phyloP scores from a whole-genome alignment of 495 filamentous ascomycete genomes.

The Xylaria telfairii region DNA sequence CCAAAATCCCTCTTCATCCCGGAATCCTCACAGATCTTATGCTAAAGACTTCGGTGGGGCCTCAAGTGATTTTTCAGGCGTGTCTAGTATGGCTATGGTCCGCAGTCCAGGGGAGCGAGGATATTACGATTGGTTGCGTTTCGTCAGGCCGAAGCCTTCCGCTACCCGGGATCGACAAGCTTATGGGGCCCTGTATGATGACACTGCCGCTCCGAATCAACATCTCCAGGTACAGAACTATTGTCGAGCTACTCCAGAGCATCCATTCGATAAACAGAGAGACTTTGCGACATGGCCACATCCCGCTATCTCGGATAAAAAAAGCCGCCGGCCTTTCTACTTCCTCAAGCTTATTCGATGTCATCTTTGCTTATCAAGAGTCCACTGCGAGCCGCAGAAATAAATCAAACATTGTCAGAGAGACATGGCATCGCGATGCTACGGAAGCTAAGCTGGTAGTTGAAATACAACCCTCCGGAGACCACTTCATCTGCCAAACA shows the following conservation, averaged over 20 bases:
- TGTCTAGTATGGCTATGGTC: constrained; percentile 70
- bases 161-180: constrained; percentile 67
- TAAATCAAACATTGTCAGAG: constrained; percentile 42
- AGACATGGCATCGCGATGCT: constrained; percentile 64
- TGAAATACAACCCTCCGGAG: constrained; percentile 67
- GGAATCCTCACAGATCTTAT: constrained; percentile 24
- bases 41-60: constrained; percentile 32
- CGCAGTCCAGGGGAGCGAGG: constrained; percentile 64
- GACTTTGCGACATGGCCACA: constrained; percentile 61
- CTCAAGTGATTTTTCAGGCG: constrained; percentile 74
- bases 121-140: constrained; percentile 77
- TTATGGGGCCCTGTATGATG: constrained; percentile 74
- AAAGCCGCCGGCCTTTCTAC: constrained; percentile 56
- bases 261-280: constrained; percentile 66
- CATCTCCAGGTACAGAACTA: constrained; percentile 49
- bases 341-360: constrained; percentile 65
- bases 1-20: constrained; percentile 36
- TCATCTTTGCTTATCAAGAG: constrained; percentile 80
- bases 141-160: constrained; percentile 76
- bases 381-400: constrained; percentile 53
- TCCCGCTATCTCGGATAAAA: constrained; percentile 72
- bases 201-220: constrained; percentile 71
- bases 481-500: constrained; percentile 64
- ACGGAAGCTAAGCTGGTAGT: constrained; percentile 76
- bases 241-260: constrained; percentile 62